phyloP scores from a whole-genome alignment of 805 yeast genomes.

The Cyberlindnera maritima region DNA sequence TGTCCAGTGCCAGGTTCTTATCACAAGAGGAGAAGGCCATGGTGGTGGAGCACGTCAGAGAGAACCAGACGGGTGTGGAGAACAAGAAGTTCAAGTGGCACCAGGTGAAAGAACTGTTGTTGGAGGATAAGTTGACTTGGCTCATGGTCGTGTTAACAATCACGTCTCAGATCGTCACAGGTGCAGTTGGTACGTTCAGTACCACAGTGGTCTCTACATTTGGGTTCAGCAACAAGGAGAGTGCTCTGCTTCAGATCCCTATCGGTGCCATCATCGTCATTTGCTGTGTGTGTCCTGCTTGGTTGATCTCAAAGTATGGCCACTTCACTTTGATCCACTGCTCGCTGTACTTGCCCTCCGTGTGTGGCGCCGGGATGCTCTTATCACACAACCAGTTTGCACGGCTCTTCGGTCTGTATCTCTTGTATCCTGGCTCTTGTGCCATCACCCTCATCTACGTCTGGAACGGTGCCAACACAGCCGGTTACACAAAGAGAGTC shows the following conservation, averaged over 20 bases:
- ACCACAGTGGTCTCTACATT: constrained; percentile 18
- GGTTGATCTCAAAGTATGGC: constrained; percentile 34
- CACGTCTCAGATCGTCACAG: constrained; percentile 44
- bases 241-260: constrained; percentile 52
- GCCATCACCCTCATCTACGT: constrained; percentile 52
- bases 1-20: constrained; percentile 32
- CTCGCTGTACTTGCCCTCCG: constrained; percentile 44
- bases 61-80: constrained; percentile 47
- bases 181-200: constrained; percentile 34
- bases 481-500: constrained; percentile 56
- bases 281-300: constrained; percentile 38
- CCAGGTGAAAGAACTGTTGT: constrained; percentile 42
- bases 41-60: constrained; percentile 39
- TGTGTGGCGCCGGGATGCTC: constrained; percentile 47
- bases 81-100: constrained; percentile 37
- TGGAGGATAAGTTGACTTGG: constrained; percentile 45
- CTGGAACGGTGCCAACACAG: constrained; percentile 57
- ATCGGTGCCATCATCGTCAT: constrained; percentile 46
- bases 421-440: constrained; percentile 51
- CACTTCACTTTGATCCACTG: constrained; percentile 33
- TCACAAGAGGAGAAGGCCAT: constrained; percentile 35
- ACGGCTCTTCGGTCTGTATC: constrained; percentile 44
- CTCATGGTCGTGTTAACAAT: constrained; percentile 40
- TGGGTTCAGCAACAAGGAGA: constrained; percentile 27
- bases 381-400: constrained; percentile 38